Evolutionary conservation across 305 asterid genomes (phyloP).

Genomic region (Solanum hybrid): DNA sequence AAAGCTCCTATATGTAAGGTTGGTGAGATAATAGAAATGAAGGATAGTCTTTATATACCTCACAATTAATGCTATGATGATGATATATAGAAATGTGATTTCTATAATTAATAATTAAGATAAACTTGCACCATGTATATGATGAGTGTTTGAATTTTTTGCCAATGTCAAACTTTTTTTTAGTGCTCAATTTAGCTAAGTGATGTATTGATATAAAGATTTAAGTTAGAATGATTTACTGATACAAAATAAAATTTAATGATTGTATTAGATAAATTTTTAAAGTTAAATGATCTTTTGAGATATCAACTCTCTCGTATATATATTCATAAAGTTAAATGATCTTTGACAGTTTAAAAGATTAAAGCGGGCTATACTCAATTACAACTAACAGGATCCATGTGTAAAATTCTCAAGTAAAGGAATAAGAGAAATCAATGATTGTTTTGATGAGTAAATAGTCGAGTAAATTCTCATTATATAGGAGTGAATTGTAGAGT

Average conservation of each 20-base stretch:
- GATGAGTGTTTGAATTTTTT: not conserved
- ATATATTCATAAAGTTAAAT: too few relatives aligned
- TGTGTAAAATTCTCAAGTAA: not conserved
- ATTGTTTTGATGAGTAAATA: not conserved
- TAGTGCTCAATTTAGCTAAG: not conserved
- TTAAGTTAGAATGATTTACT: not conserved
- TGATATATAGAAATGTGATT: not conserved
- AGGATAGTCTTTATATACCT: not conserved
- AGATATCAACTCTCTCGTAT: not conserved
- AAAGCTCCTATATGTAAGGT: not conserved
- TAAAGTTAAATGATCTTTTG: too few relatives aligned
- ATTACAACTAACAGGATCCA: not conserved
- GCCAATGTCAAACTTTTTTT: not conserved
- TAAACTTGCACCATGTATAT: not conserved
- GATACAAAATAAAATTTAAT: too few relatives aligned
- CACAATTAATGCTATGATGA: not conserved
- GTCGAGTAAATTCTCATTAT: not conserved
- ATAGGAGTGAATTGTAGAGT: not conserved
- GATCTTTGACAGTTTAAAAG: not conserved
- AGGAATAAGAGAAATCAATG: not conserved
- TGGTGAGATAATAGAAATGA: not conserved
- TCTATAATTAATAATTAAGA: not conserved
- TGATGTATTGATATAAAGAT: too few relatives aligned
- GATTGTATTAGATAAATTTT: too few relatives aligned
- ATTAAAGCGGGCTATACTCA: not conserved